Base-by-base conservation (phyloP, 257 asterid genomes). In the Cinchona pubescens region DNA sequence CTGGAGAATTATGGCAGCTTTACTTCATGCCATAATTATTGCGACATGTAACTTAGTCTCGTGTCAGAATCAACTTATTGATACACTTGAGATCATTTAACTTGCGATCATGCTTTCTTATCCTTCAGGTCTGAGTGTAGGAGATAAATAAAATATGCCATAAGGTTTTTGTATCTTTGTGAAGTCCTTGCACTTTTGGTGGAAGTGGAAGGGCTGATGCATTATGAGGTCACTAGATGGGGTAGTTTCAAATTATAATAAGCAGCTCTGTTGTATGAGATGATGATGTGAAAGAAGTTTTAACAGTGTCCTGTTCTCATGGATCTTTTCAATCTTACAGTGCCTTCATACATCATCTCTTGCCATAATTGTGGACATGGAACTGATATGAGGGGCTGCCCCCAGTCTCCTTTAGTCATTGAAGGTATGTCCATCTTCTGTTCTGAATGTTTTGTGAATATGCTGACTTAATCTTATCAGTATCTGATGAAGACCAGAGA, bases 331-430 rank as follows among this genome's bases (percentile, higher is more conserved):
- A 48, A 69, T 74, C 68, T 82, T 72, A 56, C 91, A 94, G 99
- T 92, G 98, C 99, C 99, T 45, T 84, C 99, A 66, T 92, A 80
- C 88, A 82, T 86, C 79, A 83, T 91, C 65, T 82, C 87, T 70
- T 94, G 99, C 68, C 90, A 90, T 76, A 94, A 94, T 80, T 94
- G 99, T 83, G 98, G 99, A 80, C 99, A 94, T 58, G 98, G 99
- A 77, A 83, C 93, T 38, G 98, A 94, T 84, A 62, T 94, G 87
- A 96, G 97, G 1, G 99, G 99, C 60, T 94, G 99, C 73, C 98
- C 99, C 63, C 99, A 94, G 81, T 88, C 97, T 77, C 99, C 91
- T 73, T 80, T 89, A 84, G 81, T 81, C 69, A 88, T 85, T 59
- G 92, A 87, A 91, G 99, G 99, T 94, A 83, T 32, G 79, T 43